Conservation (phyloP, 176 grass and related monocot species). For the Stipa capillata region DNA sequence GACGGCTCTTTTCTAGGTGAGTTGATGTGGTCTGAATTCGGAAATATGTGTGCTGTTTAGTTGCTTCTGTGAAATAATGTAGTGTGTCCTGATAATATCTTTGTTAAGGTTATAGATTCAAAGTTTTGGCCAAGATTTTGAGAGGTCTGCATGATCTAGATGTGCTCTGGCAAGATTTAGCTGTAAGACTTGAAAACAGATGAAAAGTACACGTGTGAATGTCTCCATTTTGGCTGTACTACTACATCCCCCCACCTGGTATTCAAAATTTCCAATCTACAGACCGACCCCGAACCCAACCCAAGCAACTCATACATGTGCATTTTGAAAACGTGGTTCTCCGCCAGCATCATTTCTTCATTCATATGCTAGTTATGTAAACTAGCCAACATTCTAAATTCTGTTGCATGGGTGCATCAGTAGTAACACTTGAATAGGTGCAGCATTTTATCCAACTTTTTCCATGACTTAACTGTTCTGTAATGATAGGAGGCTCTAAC, state of each 20-base stretch:
- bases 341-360: neutral
- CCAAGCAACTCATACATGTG: neutral
- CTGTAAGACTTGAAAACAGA: neutral
- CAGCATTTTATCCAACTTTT: neutral
- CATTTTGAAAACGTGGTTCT: too few species aligned
- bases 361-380: neutral
- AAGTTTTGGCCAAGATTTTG: neutral
- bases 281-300: neutral
- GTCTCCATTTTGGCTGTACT: neutral
- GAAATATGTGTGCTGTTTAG: neutral
- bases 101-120: neutral
- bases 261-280: neutral
- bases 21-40: neutral
- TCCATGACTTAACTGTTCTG: neutral
- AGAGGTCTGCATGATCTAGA: neutral
- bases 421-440: neutral
- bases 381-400: neutral
- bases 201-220: neutral
- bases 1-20: neutral
- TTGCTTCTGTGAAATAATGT: neutral
- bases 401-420: neutral
- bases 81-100: neutral
- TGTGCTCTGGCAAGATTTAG: neutral
- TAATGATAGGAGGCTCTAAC: neutral
- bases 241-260: neutral